Percentiles rank a stretch among this genome's conserved stretches.
Evolutionary conservation across 257 asterid genomes (phyloP).

Genomic region (Echium plantagineum): DNA sequence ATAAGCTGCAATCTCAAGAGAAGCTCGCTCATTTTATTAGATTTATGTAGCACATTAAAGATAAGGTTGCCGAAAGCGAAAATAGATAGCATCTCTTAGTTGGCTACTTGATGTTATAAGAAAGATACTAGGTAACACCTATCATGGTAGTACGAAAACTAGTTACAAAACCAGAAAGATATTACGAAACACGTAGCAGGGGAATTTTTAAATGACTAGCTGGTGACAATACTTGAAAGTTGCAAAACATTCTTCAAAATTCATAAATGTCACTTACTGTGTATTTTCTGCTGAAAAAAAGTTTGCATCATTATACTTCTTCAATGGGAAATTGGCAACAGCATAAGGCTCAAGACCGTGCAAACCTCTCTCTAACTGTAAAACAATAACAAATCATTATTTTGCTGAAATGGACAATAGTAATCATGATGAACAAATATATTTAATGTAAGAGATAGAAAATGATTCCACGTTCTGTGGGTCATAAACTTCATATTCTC

Average conservation of each 20-base stretch:
- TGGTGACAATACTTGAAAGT: background rate
- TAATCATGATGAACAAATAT: slow-evolving; percentile 4
- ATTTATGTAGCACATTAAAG: no score
- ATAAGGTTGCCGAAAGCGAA: no score
- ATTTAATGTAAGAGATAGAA: background rate
- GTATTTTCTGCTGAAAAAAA: slow-evolving; percentile 47
- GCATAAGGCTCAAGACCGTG: slow-evolving; percentile 70
- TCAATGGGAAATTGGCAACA: slow-evolving; percentile 60
- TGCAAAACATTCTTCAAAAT: background rate
- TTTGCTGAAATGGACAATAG: slow-evolving; percentile 6
- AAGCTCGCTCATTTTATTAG: no score
- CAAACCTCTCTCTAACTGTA: slow-evolving; percentile 69
- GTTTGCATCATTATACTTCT: slow-evolving; percentile 49
- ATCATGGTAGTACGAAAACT: no score
- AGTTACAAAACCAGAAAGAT: background rate
- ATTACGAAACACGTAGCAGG: background rate
- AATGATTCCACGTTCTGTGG: no score
- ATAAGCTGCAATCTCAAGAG: no score
- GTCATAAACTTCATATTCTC: no score
- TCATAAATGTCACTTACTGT: slow-evolving; percentile 44
- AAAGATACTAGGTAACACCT: background rate
- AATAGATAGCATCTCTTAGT: no score
- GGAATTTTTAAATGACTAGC: background rate
- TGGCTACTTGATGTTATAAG: background rate
- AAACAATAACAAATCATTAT: slow-evolving; percentile 5